Evolutionary conservation across 352 stramenopile genomes (phyloP), one percentile per base, ranked within the genome.

Genomic region (Globisporangium middletonii): DNA sequence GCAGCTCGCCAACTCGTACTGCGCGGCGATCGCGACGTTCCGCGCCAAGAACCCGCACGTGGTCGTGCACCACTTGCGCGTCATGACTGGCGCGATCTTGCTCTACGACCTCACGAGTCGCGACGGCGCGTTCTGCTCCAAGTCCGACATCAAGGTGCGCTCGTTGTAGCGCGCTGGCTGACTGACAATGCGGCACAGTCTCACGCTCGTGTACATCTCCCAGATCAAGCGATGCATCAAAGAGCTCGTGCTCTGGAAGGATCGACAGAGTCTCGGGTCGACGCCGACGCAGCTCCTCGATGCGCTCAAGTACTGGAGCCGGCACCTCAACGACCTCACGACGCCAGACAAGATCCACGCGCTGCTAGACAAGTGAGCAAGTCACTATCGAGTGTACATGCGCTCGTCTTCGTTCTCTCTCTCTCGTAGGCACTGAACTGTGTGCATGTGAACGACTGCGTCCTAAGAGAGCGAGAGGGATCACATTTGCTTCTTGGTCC

Each of bases 401-500:
- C 23, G 23, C 23, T 23, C 23, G 23, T 23, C 23, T 33, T 51
- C n/a, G 27, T 59, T 19, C 43, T 44, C 38, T 44, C 16, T 15
- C 38, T 7, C 12, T 18, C 9, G 12, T 18, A 18, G 16, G 12
- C 23, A 23, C 23, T 5, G 30, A 5, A 35, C 30, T 35, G 30
- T 35, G 30, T 35, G 30, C 30, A 35, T 35, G 30, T 35, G 30
- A 35, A 35, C 30, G 30, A 35, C 41, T 45, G 33, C 12, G 6
- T 8, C 4, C 9, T 9, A 38, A 45, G 41, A 4, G 18, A 19
- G 41, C 13, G 41, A 45, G 15, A 45, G 41, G n/a, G 19, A 12
- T 42, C 69, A 92, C 65, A 86, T 85, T 50, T 90, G 63, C 64
- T 92, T 92, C 69, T 92, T 92, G 4, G 72, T 81, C 78, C 80